A percentile compares a stretch with the other conserved stretches of the same genome.
phyloP scores from a whole-genome alignment of 495 filamentous ascomycete genomes.

The Hypoxylon cercidicola region DNA sequence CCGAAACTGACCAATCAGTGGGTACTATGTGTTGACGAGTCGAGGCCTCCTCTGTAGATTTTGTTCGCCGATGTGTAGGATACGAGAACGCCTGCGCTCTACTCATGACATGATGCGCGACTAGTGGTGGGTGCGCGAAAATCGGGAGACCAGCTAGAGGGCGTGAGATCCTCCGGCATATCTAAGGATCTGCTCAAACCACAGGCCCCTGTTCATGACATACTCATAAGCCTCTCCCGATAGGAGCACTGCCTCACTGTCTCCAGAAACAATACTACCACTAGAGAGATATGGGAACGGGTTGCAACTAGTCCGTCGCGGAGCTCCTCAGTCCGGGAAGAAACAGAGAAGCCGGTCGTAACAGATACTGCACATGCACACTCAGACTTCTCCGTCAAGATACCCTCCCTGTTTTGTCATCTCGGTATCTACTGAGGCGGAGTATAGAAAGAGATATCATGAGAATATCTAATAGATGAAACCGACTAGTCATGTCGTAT shows the following conservation, averaged over 20 bases:
- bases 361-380: no score
- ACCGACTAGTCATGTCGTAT: no score
- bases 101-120: slow-evolving; percentile 22
- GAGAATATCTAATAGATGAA: no score
- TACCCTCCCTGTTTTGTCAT: no score
- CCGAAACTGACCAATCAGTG: slow-evolving; percentile 35
- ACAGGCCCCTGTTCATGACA: background rate
- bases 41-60: slow-evolving; percentile 2
- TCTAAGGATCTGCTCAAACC: slow-evolving; percentile 2
- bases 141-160: slow-evolving; percentile 4
- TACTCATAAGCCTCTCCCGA: no score
- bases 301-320: background rate
- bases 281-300: background rate
- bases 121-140: slow-evolving; percentile 12
- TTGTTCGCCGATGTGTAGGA: slow-evolving; percentile 10
- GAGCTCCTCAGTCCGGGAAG: no score
- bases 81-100: background rate
- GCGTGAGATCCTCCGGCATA: slow-evolving; percentile 20
- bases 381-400: no score
- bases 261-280: background rate
- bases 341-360: no score
- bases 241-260: background rate
- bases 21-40: background rate
- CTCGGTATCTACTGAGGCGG: no score
- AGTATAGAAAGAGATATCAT: no score